Conservation (phyloP, 352 stramenopile genomes). For the Phytophthora litchii region DNA sequence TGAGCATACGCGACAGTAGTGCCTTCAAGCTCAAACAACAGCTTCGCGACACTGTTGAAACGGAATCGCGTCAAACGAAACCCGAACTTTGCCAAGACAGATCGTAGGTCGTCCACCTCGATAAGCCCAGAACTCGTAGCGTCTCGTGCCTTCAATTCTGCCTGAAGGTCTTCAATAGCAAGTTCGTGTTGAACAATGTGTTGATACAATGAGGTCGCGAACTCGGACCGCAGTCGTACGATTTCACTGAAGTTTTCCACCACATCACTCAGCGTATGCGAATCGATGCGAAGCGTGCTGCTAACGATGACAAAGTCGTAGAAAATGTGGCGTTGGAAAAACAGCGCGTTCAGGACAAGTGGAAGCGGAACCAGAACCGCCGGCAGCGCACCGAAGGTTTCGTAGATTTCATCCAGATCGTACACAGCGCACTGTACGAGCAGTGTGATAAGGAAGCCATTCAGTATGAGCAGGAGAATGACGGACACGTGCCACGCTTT, state of each 20-base stretch:
- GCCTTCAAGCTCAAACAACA: constrained; percentile 50
- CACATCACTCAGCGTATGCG: constrained; percentile 54
- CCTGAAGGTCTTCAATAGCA: constrained; percentile 37
- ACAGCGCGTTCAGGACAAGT: constrained; percentile 49
- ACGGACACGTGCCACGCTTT: constrained; percentile 71
- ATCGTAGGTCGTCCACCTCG: constrained; percentile 45
- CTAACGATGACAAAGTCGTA: constrained; percentile 63
- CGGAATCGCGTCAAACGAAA: constrained; percentile 55
- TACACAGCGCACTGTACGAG: constrained; percentile 65
- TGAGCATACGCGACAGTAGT: constrained; percentile 48
- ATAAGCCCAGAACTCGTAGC: constrained; percentile 32
- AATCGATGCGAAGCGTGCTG: constrained; percentile 57
- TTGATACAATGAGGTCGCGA: constrained; percentile 35
- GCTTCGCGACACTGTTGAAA: constrained; percentile 63
- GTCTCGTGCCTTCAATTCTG: constrained; percentile 38
- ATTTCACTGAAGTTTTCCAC: constrained; percentile 65
- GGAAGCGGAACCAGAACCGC: constrained; percentile 43
- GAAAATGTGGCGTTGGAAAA: constrained; percentile 61
- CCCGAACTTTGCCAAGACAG: constrained; percentile 43
- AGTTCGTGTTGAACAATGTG: constrained; percentile 24
- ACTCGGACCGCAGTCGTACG: constrained; percentile 52
- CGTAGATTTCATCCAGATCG: constrained; percentile 37
- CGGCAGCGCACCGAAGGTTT: constrained; percentile 37
- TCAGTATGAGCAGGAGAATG: constrained; percentile 64
- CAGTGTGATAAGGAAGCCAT: constrained; percentile 64